Base-by-base conservation (phyloP, 805 yeast genomes). In the Wickerhamomyces sydowiorum region DNA sequence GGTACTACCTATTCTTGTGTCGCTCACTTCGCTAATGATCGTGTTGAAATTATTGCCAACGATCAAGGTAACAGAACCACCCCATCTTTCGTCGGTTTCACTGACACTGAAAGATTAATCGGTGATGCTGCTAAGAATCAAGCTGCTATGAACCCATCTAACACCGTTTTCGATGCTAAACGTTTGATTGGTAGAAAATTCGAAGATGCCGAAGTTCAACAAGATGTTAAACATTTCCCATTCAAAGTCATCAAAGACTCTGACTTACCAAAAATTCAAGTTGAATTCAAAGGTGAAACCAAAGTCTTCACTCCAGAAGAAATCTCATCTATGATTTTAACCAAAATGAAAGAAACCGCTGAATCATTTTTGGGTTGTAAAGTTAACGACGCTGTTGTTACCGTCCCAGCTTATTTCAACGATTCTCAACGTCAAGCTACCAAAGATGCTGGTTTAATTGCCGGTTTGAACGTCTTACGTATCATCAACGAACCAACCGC, bases 1-100 rank as follows among this genome's bases (percentile, higher is more conserved):
- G 99, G 99, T 65, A 90, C 97, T 47, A 90, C 97, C 2, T 90
- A 90, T 71, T 89, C 96, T 2, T 90, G 97, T 80, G 97, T 90
- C 43, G 97, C 96, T 54, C 88, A 78, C 37, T 78, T 80, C 84
- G 77, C 76, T 58, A 78, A 81, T 54, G 95, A 90, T 59, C 76
- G 89, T 60, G 96, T 91, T 39, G 97, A 89, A 62, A 89, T 89
- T 56, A 73, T 89, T 51, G 96, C 96, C 50, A 89, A 89, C 61
- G 96, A 89, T 68, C 97, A 89, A 72, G 97, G 97, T 73, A 87
- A 88, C 72, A 85, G 97, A 76, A 89, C 90, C 56, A 89, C 97
- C 17, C 97, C 97, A 22, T 87, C 96, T 1, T 89, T 84, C 60
- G 97, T 89, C 48, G 96, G 95, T 9, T 89, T 89, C 70, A 86